Base-by-base conservation (phyloP, 108 stramenopile genomes). In the Nannochloropsis salina region DNA sequence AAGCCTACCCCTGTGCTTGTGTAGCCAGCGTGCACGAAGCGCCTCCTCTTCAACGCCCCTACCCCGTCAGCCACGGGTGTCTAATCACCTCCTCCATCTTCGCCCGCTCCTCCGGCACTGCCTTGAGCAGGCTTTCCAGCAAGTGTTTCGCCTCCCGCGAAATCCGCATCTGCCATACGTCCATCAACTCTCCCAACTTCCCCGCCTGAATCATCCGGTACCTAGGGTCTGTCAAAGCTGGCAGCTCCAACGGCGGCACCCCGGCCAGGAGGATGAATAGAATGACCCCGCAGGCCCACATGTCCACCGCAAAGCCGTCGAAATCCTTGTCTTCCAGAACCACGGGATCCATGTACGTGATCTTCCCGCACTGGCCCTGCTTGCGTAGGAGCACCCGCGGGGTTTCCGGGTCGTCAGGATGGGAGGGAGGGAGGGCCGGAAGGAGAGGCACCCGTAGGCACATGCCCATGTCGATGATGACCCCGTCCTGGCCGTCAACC, bases 381-480 rank as follows among this genome's bases (percentile, higher is more conserved):
- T 94, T 94, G 82, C 87, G 92, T 44, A 96, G 93, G 42, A 95
- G 88, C 44, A 94, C 82, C 40, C 95, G 93, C 86, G 86, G 41
- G 5, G 85, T 91, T 18, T 93, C 94, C 84, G 93, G 94, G 22
- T 89, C 91, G 31, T 92, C 84, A 20, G 45, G 81, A 74, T 89
- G 90, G 6, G 83, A 74, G 20, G 88, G 86, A 79, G 83, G 80
- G 43, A 45, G 83, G 42, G 61, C 42, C 88, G 88, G 42, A 45
- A 87, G 86, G 92, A 95, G 95, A 9, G 95, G 96, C 3, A 95
- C 93, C 79, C 95, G 92, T 82, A 97, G 86, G 88, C 95, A 96
- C 97, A 97, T 96, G 44, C 96, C 96, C 94, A 97, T 95, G 86
- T 97, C 96, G 86, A 97, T 97, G 8, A 97, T 93, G 80, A 95